Evolutionary conservation across 1,284 basidiomycete genomes (phyloP).

Genomic region (Tetrapyrgos nigripes): DNA sequence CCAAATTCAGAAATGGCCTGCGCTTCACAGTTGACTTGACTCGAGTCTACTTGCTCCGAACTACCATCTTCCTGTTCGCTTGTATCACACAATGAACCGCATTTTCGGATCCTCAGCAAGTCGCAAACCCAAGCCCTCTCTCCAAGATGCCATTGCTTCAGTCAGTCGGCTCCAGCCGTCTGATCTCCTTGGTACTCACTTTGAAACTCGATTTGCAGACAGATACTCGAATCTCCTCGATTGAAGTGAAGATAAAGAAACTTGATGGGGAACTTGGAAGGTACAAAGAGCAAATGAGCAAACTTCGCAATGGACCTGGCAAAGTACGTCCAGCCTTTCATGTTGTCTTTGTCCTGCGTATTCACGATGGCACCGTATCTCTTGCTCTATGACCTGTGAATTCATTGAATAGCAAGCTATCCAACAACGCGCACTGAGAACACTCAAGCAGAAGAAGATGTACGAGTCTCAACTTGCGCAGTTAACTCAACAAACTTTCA

Average conservation of each 20-base stretch:
- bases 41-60: no score
- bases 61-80: no score
- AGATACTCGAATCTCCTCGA: conserved; percentile 86
- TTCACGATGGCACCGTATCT: background rate
- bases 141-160: conserved; percentile 92
- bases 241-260: conserved; percentile 98
- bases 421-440: conserved; percentile 93
- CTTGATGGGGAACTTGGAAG: conserved; percentile 91
- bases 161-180: conserved; percentile 50
- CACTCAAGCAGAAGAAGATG: conserved; percentile 95
- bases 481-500: conserved; percentile 95
- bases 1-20: no score
- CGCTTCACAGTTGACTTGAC: no score
- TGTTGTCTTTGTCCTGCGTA: background rate
- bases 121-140: conserved; percentile 87
- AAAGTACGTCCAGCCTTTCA: conserved; percentile 65
- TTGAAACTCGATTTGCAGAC: conserved; percentile 57
- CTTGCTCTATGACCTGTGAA: background rate
- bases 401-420: conserved; percentile 75
- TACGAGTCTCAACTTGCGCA: conserved; percentile 94
- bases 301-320: conserved; percentile 92
- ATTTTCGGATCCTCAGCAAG: conserved; percentile 81
- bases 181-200: conserved; percentile 18
- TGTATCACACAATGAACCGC: no score
- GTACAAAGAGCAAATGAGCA: conserved; percentile 97